Base-by-base conservation (phyloP, 495 filamentous ascomycete genomes). In the Monascus purpureus region DNA sequence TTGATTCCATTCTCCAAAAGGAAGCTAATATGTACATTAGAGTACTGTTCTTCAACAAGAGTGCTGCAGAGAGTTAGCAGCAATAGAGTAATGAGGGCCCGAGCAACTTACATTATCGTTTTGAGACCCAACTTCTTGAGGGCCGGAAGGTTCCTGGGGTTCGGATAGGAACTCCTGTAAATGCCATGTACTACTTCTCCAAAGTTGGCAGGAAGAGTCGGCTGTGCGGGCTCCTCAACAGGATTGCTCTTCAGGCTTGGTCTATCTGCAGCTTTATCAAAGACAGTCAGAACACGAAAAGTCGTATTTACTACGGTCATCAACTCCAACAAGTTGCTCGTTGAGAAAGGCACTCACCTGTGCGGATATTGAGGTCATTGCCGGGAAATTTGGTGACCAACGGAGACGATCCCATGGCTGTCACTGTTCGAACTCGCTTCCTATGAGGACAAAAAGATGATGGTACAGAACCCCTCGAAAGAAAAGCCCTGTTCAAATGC, bases 81-180 rank as follows among this genome's bases (percentile, higher is more conserved):
- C 20, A 22, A 9, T 22, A 22, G 20, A 9, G 20, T 9, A 9
- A 5, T 22, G 9, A 5, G 9, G 20, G 20, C 4, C 20, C 9
- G 20, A 9, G 5, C 20, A 9, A 64, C 70, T 49, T 56, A 83
- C 79, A 93, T 55, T 19, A 92, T 70, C 15, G 75, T 85, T 55
- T 76, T 82, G 35, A 93, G 52, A 8, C 68, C 56, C 17, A 92
- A 61, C 6, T 46, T 58, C 35, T 67, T 59, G 24, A 92, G 55
- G 35, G 77, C 81, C 5, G 53, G 55, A 35, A 80, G 72, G 45
- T 87, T 75, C 28, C 70, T 63, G 4, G 55, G 41, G 28, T 67
- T 53, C 1, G 84, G 84, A 41, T 80, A 90, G 27, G 72, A 72
- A 45, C 77, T 82, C n/a, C 84, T 72, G 45, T 80, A 92, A 4